These are phyloP conservation scores for Nyctanthes arbortristis DNA, from an alignment of 257 asterid species.

Conservation along the genomic window DNA sequence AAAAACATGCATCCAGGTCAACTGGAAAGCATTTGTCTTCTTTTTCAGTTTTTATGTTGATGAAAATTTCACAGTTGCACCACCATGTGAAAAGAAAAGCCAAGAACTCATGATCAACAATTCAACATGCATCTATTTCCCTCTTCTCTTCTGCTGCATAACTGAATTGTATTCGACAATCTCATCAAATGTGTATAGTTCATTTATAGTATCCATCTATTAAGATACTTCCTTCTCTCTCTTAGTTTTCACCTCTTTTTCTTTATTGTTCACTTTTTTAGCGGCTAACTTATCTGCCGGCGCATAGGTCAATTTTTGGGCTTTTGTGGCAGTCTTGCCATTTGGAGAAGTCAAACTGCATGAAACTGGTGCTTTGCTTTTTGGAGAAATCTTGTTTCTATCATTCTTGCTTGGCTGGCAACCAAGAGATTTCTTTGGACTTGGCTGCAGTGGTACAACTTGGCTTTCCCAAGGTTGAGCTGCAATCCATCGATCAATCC, in stretches of 20 bases:
- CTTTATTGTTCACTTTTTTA: conserved; percentile 37
- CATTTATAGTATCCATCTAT: conserved; percentile 16
- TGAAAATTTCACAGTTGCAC: conserved; percentile 4
- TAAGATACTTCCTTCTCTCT: conserved; percentile 33
- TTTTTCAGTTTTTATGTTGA: not conserved
- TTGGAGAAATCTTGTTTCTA: conserved; percentile 41
- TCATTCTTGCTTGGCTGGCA: conserved; percentile 38
- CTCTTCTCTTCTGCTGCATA: conserved; percentile 5
- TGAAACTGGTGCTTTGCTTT: conserved; percentile 38
- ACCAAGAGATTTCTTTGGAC: conserved; percentile 52
- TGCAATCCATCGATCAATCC: conserved; percentile 98
- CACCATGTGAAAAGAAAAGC: conserved; percentile 8
- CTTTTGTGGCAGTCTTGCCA: conserved; percentile 52
- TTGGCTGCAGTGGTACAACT: conserved; percentile 33
- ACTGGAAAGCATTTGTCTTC: not conserved
- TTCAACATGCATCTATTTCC: no score
- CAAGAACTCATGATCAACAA: not conserved
- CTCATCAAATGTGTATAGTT: not conserved
- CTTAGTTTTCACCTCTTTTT: conserved; percentile 34
- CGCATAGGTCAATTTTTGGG: conserved; percentile 50
- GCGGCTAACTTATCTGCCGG: conserved; percentile 39
- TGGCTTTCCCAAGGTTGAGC: conserved; percentile 99
- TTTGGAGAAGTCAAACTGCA: conserved; percentile 50
- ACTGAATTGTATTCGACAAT: conserved; percentile 13
- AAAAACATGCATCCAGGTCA: conserved; percentile 2